Conservation (phyloP, 192 early-diverging fungal genomes). For the Gamsiella multidivaricata region DNA sequence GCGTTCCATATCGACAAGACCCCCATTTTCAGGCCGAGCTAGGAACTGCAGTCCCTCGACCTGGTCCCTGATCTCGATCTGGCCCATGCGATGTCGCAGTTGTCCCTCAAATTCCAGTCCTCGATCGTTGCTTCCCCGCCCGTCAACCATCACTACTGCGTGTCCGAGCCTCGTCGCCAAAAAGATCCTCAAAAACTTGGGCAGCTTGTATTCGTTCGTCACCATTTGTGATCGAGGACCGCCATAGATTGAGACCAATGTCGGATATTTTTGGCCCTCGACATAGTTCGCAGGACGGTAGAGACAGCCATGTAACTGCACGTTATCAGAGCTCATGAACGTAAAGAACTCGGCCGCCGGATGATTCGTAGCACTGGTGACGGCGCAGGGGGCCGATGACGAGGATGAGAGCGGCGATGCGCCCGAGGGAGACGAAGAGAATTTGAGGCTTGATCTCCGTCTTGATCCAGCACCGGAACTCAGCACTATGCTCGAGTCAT, state of each 20-base stretch:
- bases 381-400: neutral
- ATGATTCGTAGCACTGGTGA: slow-evolving; percentile 28
- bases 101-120: slow-evolving; percentile 70
- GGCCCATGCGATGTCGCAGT: slow-evolving; percentile 65
- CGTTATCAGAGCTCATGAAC: slow-evolving; percentile 63
- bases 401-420: slow-evolving; percentile 4
- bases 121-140: slow-evolving; percentile 72
- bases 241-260: slow-evolving; percentile 75
- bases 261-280: slow-evolving; percentile 66
- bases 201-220: slow-evolving; percentile 76
- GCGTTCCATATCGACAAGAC: slow-evolving; percentile 66
- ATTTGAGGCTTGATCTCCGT: slow-evolving; percentile 19
- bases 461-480: neutral
- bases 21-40: slow-evolving; percentile 53
- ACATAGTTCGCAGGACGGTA: slow-evolving; percentile 64
- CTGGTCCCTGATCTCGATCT: slow-evolving; percentile 72
- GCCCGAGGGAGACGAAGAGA: slow-evolving; percentile 3
- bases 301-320: slow-evolving; percentile 65
- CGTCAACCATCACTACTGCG: slow-evolving; percentile 73
- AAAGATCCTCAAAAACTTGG: slow-evolving; percentile 67
- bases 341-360: slow-evolving; percentile 65
- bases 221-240: slow-evolving; percentile 80
- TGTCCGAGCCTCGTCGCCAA: slow-evolving; percentile 65
- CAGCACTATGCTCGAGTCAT: slow-evolving; percentile 30
- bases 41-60: slow-evolving; percentile 66